Evolutionary conservation across 306 rosid genomes (phyloP).

Genomic region (Gynostemma pentaphyllum): DNA sequence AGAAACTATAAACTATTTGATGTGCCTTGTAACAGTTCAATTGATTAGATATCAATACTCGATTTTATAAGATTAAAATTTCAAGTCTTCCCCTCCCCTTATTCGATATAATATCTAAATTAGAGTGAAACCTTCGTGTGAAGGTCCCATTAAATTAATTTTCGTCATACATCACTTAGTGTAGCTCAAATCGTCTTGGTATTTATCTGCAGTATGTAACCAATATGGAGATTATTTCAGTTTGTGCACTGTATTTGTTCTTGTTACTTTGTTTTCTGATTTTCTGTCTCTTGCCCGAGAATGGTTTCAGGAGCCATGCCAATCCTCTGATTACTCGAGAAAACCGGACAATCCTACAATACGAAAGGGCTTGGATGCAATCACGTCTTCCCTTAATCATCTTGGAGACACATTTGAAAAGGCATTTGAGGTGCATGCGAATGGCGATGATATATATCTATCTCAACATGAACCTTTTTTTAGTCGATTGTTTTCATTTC

Average conservation of each 20-base stretch:
- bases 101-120: no score
- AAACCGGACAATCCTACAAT: constrained; percentile 54
- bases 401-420: constrained; percentile 90
- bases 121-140: no score
- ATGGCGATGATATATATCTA: not conserved
- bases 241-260: not conserved
- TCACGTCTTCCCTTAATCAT: constrained; percentile 79
- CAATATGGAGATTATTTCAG: not conserved
- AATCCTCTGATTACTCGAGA: constrained; percentile 23
- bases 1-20: no score
- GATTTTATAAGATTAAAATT: no score
- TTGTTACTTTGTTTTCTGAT: not conserved
- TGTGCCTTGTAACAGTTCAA: no score
- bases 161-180: no score
- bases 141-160: no score
- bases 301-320: constrained; percentile 37
- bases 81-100: no score
- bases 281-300: constrained; percentile 8
- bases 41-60: no score
- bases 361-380: constrained; percentile 66
- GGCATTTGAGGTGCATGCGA: constrained; percentile 92
- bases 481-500: not conserved
- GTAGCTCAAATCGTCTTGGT: no score
- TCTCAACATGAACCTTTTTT: not conserved
- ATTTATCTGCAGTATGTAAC: not conserved